A percentile compares a stretch with the other conserved stretches of the same genome.
Evolutionary conservation across 2,329 filamentous ascomycete species (phyloP).

Genomic region (Helicocarpus griseus): DNA sequence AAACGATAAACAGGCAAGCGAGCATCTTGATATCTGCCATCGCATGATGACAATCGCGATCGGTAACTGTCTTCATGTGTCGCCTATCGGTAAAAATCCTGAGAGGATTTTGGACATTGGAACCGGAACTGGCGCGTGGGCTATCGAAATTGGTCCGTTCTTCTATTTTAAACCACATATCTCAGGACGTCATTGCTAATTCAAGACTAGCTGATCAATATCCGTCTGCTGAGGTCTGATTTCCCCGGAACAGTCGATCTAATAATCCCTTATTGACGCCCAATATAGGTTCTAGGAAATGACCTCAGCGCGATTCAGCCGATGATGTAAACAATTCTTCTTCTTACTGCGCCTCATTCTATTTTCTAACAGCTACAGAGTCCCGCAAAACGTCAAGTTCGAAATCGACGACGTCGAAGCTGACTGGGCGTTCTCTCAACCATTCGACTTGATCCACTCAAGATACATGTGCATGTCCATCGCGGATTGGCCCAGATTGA

Average conservation of each 20-base stretch:
- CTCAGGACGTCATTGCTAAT: background rate
- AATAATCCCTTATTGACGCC: too few relatives aligned
- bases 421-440: conserved; percentile 44
- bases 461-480: conserved; percentile 43
- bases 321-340: background rate
- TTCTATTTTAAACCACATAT: conserved; percentile 11
- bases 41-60: conserved; percentile 20
- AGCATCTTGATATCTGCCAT: conserved; percentile 32
- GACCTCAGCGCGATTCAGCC: conserved; percentile 4
- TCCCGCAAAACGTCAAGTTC: conserved; percentile 53
- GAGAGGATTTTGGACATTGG: conserved; percentile 24
- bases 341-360: background rate
- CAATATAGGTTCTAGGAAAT: conserved; percentile 11
- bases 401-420: conserved; percentile 54
- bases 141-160: background rate
- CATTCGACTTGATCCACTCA: conserved; percentile 49
- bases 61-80: conserved; percentile 22
- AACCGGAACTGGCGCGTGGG: conserved; percentile 22
- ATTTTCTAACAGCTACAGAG: conserved; percentile 20
- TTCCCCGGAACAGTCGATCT: too few relatives aligned
- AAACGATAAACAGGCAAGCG: conserved; percentile 6
- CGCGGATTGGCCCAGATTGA: conserved; percentile 41
- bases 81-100: conserved; percentile 17
- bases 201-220: background rate
- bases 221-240: background rate